phyloP scores from a whole-genome alignment of 140 eudicot species.

The Flaveria floridana region DNA sequence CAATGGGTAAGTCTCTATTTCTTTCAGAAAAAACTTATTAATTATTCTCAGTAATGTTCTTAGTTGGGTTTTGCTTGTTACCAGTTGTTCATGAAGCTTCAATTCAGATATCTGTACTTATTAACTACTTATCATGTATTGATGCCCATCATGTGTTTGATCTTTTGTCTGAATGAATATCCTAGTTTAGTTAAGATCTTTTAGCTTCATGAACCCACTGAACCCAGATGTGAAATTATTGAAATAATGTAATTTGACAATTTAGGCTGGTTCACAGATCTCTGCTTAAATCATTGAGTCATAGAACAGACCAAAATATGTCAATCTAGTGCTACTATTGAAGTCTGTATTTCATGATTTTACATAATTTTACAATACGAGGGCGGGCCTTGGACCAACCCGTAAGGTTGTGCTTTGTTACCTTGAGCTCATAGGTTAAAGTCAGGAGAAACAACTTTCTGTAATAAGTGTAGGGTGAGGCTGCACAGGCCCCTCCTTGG shows the following conservation, averaged over 20 bases:
- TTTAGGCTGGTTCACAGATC: neutral
- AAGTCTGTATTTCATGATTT: conserved; percentile 1
- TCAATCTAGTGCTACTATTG: conserved; percentile 11
- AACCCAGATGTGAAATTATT: no score
- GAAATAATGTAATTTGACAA: neutral
- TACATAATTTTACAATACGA: neutral
- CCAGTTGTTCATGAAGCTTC: conserved; percentile 1
- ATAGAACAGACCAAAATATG: neutral
- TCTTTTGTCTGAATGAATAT: conserved; percentile 9
- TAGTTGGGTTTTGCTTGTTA: conserved; percentile 20
- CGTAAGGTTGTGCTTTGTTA: no score
- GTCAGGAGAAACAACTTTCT: no score
- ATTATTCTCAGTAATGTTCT: neutral
- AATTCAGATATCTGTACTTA: neutral
- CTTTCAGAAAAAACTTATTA: neutral
- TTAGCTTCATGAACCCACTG: neutral
- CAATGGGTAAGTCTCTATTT: conserved; percentile 29
- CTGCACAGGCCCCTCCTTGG: no score
- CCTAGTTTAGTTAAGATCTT: conserved; percentile 8
- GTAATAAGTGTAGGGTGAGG: no score
- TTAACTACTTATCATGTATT: neutral
- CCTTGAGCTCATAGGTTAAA: no score
- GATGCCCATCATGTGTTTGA: conserved; percentile 13
- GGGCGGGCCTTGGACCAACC: no score
- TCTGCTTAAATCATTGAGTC: neutral